Percentiles rank a stretch among this genome's conserved stretches.
Conservation (phyloP, 1,284 basidiomycete species). For the Amylostereum chailletii region DNA sequence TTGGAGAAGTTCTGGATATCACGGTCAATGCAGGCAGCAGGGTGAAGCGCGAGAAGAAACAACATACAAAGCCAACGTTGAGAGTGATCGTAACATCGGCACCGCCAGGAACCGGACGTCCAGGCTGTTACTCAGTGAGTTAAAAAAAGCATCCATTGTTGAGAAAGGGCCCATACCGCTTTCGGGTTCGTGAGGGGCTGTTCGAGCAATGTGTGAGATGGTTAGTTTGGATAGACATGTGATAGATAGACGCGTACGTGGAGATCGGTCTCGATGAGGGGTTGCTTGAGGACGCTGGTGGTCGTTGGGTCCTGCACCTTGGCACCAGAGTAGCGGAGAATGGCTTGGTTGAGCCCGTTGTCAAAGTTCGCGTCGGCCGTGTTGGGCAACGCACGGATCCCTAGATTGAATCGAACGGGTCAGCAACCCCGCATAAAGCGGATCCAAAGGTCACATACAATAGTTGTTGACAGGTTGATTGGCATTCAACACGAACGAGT, state of each 20-base stretch:
- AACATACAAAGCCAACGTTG: neutral
- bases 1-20: too few species aligned
- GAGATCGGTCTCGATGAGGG: constrained; percentile 22
- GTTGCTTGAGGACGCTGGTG: constrained; percentile 10
- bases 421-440: neutral
- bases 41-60: neutral
- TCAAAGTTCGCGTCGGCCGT: constrained; percentile 12
- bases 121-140: constrained; percentile 11
- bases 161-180: too few species aligned
- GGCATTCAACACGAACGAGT: constrained; percentile 21
- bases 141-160: too few species aligned
- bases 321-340: constrained; percentile 39
- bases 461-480: constrained; percentile 22
- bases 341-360: constrained; percentile 32
- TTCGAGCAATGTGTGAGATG: too few species aligned
- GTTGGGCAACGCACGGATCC: constrained; percentile 15
- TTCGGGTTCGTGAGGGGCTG: too few species aligned
- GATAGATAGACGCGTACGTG: constrained; percentile 11
- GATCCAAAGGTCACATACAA: constrained; percentile 17
- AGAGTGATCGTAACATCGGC: neutral
- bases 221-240: neutral
- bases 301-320: constrained; percentile 1
- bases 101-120: constrained; percentile 9
- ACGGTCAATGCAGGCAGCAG: too few species aligned
- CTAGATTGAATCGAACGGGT: constrained; percentile 1